Percentiles rank a stretch among this genome's conserved stretches.
Evolutionary conservation across 2,329 filamentous ascomycete species (phyloP).

Genomic region (Colletotrichum karsti): DNA sequence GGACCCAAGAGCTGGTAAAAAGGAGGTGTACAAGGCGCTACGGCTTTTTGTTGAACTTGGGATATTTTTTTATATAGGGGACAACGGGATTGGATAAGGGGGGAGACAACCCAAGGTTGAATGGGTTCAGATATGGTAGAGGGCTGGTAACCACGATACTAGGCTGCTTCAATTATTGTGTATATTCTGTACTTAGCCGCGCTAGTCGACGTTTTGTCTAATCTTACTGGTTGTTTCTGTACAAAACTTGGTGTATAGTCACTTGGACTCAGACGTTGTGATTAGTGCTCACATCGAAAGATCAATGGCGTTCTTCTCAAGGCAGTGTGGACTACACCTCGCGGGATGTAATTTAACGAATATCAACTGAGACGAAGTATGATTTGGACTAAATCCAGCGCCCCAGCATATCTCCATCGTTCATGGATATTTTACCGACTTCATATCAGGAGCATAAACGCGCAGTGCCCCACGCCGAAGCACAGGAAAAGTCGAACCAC

Average conservation of each 20-base stretch:
- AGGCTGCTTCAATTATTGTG: constrained; percentile 4
- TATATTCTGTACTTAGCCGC: constrained; percentile 13
- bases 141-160: neutral
- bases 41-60: neutral
- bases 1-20: constrained; percentile 64
- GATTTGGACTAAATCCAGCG: no score
- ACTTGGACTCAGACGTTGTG: no score
- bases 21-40: neutral
- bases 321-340: no score
- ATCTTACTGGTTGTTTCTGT: neutral
- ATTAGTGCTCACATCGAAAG: no score
- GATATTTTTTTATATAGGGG: neutral
- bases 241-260: neutral
- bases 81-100: neutral
- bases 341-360: no score
- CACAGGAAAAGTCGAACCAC: neutral
- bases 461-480: neutral
- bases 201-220: neutral
- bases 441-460: neutral
- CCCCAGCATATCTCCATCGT: no score
- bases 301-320: no score
- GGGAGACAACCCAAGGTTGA: neutral
- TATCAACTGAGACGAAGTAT: no score
- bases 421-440: no score
- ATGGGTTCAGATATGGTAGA: constrained; percentile 6